phyloP scores from a whole-genome alignment of 352 stramenopile species.

The Phytopythium oedochilum region DNA sequence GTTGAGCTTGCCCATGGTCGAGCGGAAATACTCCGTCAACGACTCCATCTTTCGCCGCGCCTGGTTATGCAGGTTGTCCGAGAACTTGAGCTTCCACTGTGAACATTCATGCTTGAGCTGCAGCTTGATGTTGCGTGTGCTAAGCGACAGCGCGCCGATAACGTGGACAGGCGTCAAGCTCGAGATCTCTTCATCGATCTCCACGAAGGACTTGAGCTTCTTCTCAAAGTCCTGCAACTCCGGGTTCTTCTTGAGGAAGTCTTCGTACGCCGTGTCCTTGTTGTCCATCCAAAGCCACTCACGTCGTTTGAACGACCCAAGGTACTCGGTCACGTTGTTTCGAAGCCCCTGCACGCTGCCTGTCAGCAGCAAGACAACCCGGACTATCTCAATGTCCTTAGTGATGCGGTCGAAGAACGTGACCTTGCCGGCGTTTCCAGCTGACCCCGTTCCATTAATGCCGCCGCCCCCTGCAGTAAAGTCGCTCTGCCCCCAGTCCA shows the following conservation, averaged over 20 bases:
- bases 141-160: slow-evolving; percentile 96
- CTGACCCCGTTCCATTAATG: neutral
- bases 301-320: slow-evolving; percentile 94
- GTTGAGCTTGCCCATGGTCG: slow-evolving; percentile 91
- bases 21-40: slow-evolving; percentile 96
- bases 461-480: slow-evolving; percentile 15
- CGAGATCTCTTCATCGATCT: slow-evolving; percentile 95
- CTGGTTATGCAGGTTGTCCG: slow-evolving; percentile 95
- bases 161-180: slow-evolving; percentile 86
- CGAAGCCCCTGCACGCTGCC: slow-evolving; percentile 96
- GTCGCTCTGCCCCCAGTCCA: slow-evolving; percentile 92
- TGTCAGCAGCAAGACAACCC: slow-evolving; percentile 95
- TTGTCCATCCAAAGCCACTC: slow-evolving; percentile 98
- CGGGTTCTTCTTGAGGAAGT: slow-evolving; percentile 93
- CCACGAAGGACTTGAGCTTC: slow-evolving; percentile 95
- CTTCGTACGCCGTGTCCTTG: slow-evolving; percentile 94
- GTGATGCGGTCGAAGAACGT: slow-evolving; percentile 98
- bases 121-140: slow-evolving; percentile 96
- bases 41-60: slow-evolving; percentile 90
- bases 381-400: slow-evolving; percentile 98
- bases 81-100: slow-evolving; percentile 98
- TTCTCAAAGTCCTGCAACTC: slow-evolving; percentile 96
- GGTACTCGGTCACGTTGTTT: slow-evolving; percentile 97
- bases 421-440: slow-evolving; percentile 36
- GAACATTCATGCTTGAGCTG: slow-evolving; percentile 96